These are phyloP conservation scores for Sporothrix sp. DNA, from an alignment of 2,329 filamentous ascomycete species.

Conservation along the genomic window DNA sequence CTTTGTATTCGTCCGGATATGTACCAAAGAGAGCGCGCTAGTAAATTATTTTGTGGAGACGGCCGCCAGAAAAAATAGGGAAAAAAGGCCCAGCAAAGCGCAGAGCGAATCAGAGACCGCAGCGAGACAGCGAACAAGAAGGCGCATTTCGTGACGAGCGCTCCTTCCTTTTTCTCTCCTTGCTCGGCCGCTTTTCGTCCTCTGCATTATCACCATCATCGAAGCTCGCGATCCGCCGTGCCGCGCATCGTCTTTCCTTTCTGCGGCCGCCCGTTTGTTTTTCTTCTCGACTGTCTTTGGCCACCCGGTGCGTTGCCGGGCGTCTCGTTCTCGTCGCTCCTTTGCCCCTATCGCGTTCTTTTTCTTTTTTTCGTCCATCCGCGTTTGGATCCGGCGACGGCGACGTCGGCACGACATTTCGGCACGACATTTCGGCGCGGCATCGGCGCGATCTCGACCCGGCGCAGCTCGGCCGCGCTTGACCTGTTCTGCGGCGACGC, in stretches of 20 bases:
- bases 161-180: constrained; percentile 5
- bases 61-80: neutral
- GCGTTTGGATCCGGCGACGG: neutral
- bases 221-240: constrained; percentile 2
- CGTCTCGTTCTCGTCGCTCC: constrained; percentile 10
- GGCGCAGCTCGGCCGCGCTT: no score
- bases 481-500: no score
- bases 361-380: neutral
- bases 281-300: neutral
- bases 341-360: constrained; percentile 5
- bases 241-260: constrained; percentile 1
- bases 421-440: no score
- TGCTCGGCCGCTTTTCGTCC: constrained; percentile 2
- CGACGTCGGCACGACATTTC: neutral
- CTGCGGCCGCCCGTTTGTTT: neutral
- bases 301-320: no score
- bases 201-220: constrained; percentile 6
- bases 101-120: neutral
- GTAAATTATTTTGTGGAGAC: constrained; percentile 1
- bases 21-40: neutral
- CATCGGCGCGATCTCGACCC: no score
- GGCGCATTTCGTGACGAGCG: constrained; percentile 1
- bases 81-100: neutral
- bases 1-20: neutral
- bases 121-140: neutral